These are phyloP conservation scores for Rhodotorula babjevae DNA, from an alignment of 768 basidiomycete genomes.

Conservation along the genomic window DNA sequence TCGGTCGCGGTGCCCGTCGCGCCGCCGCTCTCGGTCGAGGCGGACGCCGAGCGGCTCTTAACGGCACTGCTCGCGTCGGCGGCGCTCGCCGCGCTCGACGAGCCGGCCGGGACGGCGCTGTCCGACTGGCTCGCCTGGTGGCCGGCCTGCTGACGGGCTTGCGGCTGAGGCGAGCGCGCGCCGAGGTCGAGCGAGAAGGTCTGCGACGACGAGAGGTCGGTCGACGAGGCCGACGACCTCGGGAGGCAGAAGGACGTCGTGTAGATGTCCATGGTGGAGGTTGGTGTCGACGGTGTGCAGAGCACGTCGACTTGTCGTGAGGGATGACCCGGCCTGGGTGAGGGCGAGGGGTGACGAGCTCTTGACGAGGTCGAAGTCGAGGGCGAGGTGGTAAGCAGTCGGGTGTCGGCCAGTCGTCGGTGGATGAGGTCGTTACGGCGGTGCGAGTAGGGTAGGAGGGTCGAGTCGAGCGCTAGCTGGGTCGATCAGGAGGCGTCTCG, in stretches of 20 bases:
- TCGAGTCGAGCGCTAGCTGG: too few species aligned
- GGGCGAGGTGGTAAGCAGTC: too few species aligned
- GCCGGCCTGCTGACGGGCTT: not conserved
- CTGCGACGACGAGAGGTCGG: slow-evolving; percentile 39
- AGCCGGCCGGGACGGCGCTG: not conserved
- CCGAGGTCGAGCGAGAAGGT: slow-evolving; percentile 31
- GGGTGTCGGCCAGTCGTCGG: too few species aligned
- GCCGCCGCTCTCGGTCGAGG: not conserved
- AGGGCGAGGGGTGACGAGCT: too few species aligned
- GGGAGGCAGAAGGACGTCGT: slow-evolving; percentile 90
- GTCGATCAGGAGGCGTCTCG: not conserved
- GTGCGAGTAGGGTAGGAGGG: too few species aligned
- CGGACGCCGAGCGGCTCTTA: slow-evolving; percentile 3
- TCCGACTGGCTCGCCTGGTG: slow-evolving; percentile 9
- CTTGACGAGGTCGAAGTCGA: too few species aligned
- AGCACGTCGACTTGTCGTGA: too few species aligned
- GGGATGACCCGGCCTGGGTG: too few species aligned
- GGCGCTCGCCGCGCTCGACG: not conserved
- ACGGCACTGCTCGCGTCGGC: not conserved
- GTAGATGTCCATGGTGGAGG: slow-evolving; percentile 80
- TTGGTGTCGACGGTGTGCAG: not conserved
- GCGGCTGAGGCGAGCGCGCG: not conserved
- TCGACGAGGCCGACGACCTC: slow-evolving; percentile 59
- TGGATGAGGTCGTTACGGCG: too few species aligned
- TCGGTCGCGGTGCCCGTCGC: not conserved